These are phyloP conservation scores for Conoideocrella luteorostrata DNA, from an alignment of 2,329 filamentous ascomycete species.

Conservation along the genomic window DNA sequence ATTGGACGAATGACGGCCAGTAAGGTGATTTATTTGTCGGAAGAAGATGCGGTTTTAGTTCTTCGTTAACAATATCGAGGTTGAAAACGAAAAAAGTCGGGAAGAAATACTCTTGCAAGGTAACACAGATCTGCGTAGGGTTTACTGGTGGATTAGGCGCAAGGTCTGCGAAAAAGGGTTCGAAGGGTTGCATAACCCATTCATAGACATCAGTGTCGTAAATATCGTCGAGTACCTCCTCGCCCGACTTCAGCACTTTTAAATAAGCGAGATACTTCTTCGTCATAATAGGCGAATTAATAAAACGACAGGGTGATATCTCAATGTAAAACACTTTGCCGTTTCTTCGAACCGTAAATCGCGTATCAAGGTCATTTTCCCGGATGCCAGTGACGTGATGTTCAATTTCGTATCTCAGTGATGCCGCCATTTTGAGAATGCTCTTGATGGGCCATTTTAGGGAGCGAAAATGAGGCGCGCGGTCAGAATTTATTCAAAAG, in stretches of 20 bases:
- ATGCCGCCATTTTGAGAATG: too few relatives aligned
- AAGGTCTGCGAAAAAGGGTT: slow-evolving; percentile 14
- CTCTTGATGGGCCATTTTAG: too few relatives aligned
- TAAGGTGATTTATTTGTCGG: slow-evolving; percentile 4
- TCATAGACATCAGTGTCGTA: slow-evolving; percentile 10
- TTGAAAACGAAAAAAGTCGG: slow-evolving; percentile 14
- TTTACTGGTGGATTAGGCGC: slow-evolving; percentile 8
- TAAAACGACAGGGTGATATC: slow-evolving; percentile 8
- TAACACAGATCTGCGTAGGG: slow-evolving; percentile 9
- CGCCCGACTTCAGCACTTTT: slow-evolving; percentile 13
- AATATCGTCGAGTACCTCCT: slow-evolving; percentile 12
- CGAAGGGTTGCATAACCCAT: slow-evolving; percentile 9
- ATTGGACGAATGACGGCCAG: slow-evolving; percentile 10
- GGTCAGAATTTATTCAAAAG: too few relatives aligned
- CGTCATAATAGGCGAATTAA: slow-evolving; percentile 11
- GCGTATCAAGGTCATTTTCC: not conserved
- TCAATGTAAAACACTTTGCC: slow-evolving; percentile 15
- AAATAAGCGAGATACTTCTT: slow-evolving; percentile 12
- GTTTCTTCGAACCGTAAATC: slow-evolving; percentile 14
- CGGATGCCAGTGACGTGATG: not conserved
- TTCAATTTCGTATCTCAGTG: slow-evolving; percentile 1
- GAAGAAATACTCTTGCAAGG: slow-evolving; percentile 15
- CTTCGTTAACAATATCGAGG: slow-evolving; percentile 14
- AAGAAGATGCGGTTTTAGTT: slow-evolving; percentile 9
- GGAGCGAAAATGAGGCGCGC: too few relatives aligned